Evolutionary conservation across 78 protist genomes (phyloP), one percentile per base, ranked within the genome.

Genomic region (Protostelium mycophagum): DNA sequence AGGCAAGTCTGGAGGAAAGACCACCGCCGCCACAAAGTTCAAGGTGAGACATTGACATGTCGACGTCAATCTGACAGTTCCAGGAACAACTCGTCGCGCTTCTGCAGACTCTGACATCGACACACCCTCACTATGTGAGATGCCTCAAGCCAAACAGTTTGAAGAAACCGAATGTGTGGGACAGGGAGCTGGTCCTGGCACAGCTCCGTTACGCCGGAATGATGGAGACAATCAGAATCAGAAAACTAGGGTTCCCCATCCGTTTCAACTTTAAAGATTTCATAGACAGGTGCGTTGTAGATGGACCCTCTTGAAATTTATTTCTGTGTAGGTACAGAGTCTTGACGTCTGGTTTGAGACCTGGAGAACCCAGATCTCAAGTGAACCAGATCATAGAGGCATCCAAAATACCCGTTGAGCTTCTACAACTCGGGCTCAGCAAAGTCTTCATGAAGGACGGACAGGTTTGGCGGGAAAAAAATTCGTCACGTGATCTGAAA

Each of bases 121-220:
- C 97, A 28, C 90, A 86, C 35, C 98, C 98, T 25, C 99, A 97
- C 87, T 97, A 96, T 63, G 95, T 97, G 36, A 95, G 99, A 38
- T 97, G 99, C 91, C 84, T 97, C 88, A 97, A 97, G 91, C 99
- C 99, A 23, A 97, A 97, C 91, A 35, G 95, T 0, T 63, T 86
- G 29, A 92, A 94, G 36, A 88, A 85, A 16, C 91, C 95, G 36
- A 28, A 35, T 0, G 39, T 51, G 28, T 93, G 86, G 36, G 93
- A 93, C 38, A 86, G 39, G 29, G 92, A 38, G 38, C n/a, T 90
- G 36, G 87, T 92, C 34, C 92, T 92, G 87, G 91, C 86, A 37
- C 99, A 98, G 91, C 91, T 98, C 35, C 87, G 95, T 51, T 97
- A 90, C 38, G 95, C 95, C 0, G 97, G 97, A 88, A 86, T 84